Percentiles rank a stretch among this genome's conserved stretches.
phyloP scores from a whole-genome alignment of 106 monocot genomes.

The Apostasia ramifera region DNA sequence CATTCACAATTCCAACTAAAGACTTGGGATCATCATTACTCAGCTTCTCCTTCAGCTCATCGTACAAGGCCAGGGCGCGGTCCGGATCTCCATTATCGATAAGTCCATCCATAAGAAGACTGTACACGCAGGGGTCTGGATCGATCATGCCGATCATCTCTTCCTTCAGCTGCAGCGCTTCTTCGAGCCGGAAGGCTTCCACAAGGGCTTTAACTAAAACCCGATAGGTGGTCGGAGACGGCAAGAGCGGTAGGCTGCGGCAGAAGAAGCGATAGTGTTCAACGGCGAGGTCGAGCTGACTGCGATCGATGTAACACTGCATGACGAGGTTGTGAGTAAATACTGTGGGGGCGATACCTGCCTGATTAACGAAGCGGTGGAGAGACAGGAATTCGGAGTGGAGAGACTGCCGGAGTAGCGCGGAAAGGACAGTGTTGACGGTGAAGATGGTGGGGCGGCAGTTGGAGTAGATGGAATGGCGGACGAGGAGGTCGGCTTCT shows the following conservation, averaged over 20 bases:
- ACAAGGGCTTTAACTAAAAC: conserved; percentile 62
- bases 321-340: conserved; percentile 69
- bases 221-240: conserved; percentile 71
- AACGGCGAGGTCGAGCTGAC: conserved; percentile 61
- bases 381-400: conserved; percentile 65
- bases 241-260: conserved; percentile 41
- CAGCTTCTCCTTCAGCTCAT: conserved; percentile 65
- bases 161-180: conserved; percentile 60
- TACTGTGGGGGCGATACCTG: conserved; percentile 52
- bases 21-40: conserved; percentile 19
- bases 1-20: conserved; percentile 38
- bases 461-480: conserved; percentile 91
- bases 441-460: conserved; percentile 84
- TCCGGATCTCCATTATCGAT: conserved; percentile 41
- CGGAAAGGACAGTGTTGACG: conserved; percentile 62
- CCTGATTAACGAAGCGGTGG: conserved; percentile 78
- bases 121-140: conserved; percentile 55
- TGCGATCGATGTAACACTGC: conserved; percentile 58
- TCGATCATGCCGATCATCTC: conserved; percentile 50
- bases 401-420: conserved; percentile 54
- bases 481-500: conserved; percentile 69
- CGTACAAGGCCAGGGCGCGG: conserved; percentile 35
- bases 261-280: conserved; percentile 57
- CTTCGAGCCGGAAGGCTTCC: conserved; percentile 36
- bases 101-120: conserved; percentile 54